Evolutionary conservation across 2,329 filamentous ascomycete genomes (phyloP).

Genomic region (Colletotrichum sp.): DNA sequence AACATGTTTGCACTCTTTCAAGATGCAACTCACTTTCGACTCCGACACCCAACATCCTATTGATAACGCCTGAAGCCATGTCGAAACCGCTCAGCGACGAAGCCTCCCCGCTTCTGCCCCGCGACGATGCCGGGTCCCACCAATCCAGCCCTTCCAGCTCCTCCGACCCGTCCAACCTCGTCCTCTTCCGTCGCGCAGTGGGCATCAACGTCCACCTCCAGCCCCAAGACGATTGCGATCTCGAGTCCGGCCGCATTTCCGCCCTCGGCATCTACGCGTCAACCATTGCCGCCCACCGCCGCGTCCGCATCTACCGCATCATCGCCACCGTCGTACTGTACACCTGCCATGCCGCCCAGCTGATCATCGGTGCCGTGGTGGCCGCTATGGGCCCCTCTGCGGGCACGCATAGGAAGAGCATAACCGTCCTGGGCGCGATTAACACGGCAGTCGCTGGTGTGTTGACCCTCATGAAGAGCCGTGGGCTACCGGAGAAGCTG

Average conservation of each 20-base stretch:
- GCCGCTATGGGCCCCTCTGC: conserved; percentile 51
- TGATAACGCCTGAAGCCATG: neutral
- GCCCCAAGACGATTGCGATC: conserved; percentile 24
- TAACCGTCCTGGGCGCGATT: conserved; percentile 64
- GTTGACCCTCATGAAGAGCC: conserved; percentile 59
- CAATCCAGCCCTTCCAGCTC: neutral
- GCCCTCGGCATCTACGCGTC: conserved; percentile 47
- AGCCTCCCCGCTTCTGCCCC: neutral
- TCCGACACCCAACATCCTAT: neutral
- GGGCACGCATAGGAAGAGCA: conserved; percentile 52
- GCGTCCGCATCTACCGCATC: conserved; percentile 36
- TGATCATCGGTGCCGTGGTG: conserved; percentile 52
- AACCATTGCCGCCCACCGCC: conserved; percentile 37
- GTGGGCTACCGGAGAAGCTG: conserved; percentile 53
- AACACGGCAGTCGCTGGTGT: conserved; percentile 70
- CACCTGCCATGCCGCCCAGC: conserved; percentile 46
- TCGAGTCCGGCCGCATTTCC: conserved; percentile 38
- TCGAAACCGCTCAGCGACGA: neutral
- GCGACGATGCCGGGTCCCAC: neutral
- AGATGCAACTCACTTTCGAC: neutral
- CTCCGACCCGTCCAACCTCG: conserved; percentile 42
- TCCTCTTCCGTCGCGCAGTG: conserved; percentile 47
- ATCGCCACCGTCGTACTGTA: conserved; percentile 44
- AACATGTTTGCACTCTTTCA: neutral
- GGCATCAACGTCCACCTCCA: conserved; percentile 42